Evolutionary conservation across 768 basidiomycete species (phyloP), one percentile per base, ranked within the genome.

Genomic region (Rhizopogon roseolus): DNA sequence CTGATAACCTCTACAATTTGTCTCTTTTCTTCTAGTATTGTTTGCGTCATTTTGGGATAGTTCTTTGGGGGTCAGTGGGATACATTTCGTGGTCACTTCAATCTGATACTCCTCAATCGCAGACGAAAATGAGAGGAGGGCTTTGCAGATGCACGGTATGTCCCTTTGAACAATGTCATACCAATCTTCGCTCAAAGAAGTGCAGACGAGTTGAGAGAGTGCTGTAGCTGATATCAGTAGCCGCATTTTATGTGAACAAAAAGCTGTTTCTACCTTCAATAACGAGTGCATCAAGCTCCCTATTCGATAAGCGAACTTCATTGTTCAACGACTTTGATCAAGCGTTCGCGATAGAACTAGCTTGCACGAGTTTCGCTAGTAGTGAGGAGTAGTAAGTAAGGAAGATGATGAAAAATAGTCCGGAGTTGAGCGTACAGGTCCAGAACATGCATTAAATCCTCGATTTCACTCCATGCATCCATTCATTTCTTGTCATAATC

Each of bases 111-210:
- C 77, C 59, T 93, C 90, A n/a, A 92, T 67, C 1, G 81, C 86
- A 1, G 67, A 64, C 17, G 90, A 75, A 71, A 86, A 88, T 0
- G 78, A 78, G 11, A 88, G 64, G 58, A 93, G 71, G 0, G 87
- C 86, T 66, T 95, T 93, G 3, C 94, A 66, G 28, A 92, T 82
- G 55, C 81, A 84, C 0, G 91, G 87, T 17, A 92, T 89, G 63
- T 94, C 93, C 10, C 88, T 76, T 65, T 94, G 93, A 11, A 93
- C 89, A 34, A 85, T 80, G 19, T 93, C 92, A 62, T 86, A 93
- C 17, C 78, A 76, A 70, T 95, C 92, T 66, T 93, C 93, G 1
- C 76, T 74, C 13, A 94, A 71, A 4, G 92, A 93, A 0, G 85
- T 81, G 54, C 84, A 86, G 6, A 80, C 76, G 7, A 93, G 73